A percentile compares a stretch with the other conserved stretches of the same genome.
Conservation (phyloP, 306 rosid species). For the Vicia villosa region DNA sequence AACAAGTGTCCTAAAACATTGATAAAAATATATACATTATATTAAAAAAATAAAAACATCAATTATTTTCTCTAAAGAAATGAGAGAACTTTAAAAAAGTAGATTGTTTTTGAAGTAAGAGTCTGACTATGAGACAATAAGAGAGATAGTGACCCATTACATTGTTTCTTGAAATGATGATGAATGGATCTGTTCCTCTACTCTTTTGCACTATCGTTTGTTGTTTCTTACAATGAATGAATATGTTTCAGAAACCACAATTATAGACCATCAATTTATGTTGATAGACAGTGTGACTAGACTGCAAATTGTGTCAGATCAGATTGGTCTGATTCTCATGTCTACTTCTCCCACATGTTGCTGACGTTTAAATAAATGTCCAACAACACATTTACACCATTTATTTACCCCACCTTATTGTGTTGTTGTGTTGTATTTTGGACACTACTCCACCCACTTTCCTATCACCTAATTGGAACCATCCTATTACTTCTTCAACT, state of each 20-base stretch:
- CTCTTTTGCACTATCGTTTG: not conserved
- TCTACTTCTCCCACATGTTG: constrained; percentile 44
- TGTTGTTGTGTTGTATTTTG: too few species aligned
- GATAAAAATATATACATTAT: too few species aligned
- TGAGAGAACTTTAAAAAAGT: too few species aligned
- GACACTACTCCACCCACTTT: constrained; percentile 15
- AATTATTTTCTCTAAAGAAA: too few species aligned
- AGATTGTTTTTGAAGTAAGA: not conserved
- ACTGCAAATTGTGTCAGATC: constrained; percentile 35
- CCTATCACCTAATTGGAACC: constrained; percentile 1
- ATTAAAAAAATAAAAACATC: too few species aligned
- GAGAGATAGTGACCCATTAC: not conserved
- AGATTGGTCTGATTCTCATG: constrained; percentile 33
- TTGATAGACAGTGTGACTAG: constrained; percentile 28
- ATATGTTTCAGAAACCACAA: not conserved
- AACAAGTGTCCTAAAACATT: too few species aligned
- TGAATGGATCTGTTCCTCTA: not conserved
- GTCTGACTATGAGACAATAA: not conserved
- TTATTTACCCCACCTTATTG: constrained; percentile 19
- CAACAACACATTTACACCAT: constrained; percentile 32
- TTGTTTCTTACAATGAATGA: not conserved
- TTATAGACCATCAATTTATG: constrained; percentile 28
- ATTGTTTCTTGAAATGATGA: not conserved
- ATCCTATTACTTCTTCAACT: not conserved
- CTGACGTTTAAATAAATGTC: constrained; percentile 44